Evolutionary conservation across 768 basidiomycete genomes (phyloP), one percentile per base, ranked within the genome.

Genomic region (Suillus occidentalis): DNA sequence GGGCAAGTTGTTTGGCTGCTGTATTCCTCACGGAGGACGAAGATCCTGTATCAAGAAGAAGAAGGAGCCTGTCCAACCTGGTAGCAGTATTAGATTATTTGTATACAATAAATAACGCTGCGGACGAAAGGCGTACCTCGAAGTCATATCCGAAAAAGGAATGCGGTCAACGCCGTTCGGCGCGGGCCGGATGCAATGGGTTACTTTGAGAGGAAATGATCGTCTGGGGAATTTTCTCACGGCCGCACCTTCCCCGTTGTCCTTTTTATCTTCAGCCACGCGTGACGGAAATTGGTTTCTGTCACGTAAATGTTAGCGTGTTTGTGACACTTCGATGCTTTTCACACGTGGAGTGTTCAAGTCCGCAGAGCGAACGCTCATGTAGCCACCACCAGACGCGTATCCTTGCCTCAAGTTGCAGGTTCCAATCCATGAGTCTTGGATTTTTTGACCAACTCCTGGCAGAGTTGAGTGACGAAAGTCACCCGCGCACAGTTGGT

Each of bases 51-150:
- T 98, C 96, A 67, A 99, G 87, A 53, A 99, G 85, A 72, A 94
- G 85, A 75, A 99, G 89, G 81, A 99, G 91, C 78, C 97, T 90
- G 85, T 99, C 97, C 82, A 98, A 89, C 82, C 96, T 97, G 72
- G 6, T 62, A 61, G 61, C 12, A 53, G 61, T 10, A 50, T 61
- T 64, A 57, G 64, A 67, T 49, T 28, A 50, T 7, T 6, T 18
- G 37, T 18, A 50, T 40, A 34, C 6, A 40, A 58, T 10, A 42
- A 40, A 58, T 10, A 42, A 64, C 53, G 42, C 40, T 64, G 56
- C 63, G 66, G 71, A 55, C 42, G 59, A 60, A 37, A 9, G 68
- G 65, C 73, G 69, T 69, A 89, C 90, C 90, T 89, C 70, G 90
- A 92, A 77, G 89, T 89, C 90, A 92, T 92, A 72, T 82, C 84